Percentiles rank a stretch among this genome's conserved stretches.
Conservation (phyloP, 805 yeast genomes). For the Ogataea ramenticola region DNA sequence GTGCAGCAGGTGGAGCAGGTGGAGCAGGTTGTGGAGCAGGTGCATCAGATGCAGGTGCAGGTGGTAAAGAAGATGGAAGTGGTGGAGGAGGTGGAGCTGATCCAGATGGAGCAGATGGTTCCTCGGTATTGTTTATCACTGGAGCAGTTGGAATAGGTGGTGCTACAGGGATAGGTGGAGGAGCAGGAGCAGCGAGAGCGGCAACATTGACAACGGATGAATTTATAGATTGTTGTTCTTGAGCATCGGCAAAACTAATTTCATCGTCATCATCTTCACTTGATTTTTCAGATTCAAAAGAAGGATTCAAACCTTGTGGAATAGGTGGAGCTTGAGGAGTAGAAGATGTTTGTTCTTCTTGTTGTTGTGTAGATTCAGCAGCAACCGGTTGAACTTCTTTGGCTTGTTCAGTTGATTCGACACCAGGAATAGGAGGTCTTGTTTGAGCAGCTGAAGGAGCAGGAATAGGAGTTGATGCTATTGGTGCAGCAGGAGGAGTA, state of each 20-base stretch:
- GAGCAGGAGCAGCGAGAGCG: constrained; percentile 1
- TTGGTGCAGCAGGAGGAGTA: constrained; percentile 12
- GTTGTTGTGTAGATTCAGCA: too few relatives aligned
- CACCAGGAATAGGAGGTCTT: not conserved
- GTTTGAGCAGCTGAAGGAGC: not conserved
- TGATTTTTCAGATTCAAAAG: not conserved
- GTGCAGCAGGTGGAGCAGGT: constrained; percentile 11
- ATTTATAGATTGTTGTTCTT: not conserved
- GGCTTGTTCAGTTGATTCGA: not conserved
- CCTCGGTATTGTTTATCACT: not conserved
- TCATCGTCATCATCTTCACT: not conserved
- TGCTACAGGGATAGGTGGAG: constrained; percentile 4
- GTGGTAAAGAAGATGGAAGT: constrained; percentile 1
- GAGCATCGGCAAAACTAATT: not conserved
- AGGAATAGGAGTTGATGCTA: not conserved
- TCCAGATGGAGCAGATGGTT: constrained; percentile 1
- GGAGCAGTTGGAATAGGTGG: constrained; percentile 11
- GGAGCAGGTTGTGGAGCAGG: constrained; percentile 6
- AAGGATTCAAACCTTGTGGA: not conserved
- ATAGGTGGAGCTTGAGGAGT: not conserved
- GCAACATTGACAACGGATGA: not conserved
- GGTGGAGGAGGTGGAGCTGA: constrained; percentile 10
- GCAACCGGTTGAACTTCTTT: not conserved
- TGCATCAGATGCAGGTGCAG: constrained; percentile 4
- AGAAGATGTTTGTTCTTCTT: too few relatives aligned